These are phyloP conservation scores for Pythium diclinum DNA, from an alignment of 352 stramenopile species.

Conservation along the genomic window DNA sequence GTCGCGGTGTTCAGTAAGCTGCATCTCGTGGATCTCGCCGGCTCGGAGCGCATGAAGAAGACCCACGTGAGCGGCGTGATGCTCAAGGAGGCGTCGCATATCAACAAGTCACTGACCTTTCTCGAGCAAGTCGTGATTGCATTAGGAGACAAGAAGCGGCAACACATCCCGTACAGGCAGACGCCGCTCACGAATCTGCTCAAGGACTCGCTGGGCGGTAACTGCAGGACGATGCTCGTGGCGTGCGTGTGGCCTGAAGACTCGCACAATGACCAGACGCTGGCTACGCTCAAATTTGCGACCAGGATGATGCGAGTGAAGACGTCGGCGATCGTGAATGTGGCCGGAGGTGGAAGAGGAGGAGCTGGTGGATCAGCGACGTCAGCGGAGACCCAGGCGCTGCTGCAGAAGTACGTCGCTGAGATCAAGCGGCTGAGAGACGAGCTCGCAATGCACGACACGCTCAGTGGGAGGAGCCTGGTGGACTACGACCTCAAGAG, in stretches of 20 bases:
- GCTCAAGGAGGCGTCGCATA: conserved; percentile 52
- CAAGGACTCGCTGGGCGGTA: conserved; percentile 83
- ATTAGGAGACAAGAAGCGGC: conserved; percentile 83
- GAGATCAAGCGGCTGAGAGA: conserved; percentile 55
- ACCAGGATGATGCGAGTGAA: conserved; percentile 86
- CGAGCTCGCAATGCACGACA: conserved; percentile 65
- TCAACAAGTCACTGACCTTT: conserved; percentile 73
- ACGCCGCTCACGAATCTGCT: conserved; percentile 93
- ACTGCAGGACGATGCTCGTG: conserved; percentile 81
- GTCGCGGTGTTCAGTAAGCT: conserved; percentile 82
- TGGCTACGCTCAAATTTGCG: conserved; percentile 92
- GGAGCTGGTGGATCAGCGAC: conserved; percentile 16
- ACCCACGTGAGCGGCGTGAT: conserved; percentile 54
- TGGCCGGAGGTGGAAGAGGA: conserved; percentile 20
- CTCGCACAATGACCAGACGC: conserved; percentile 80
- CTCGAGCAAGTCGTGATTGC: conserved; percentile 89
- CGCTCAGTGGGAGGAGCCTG: conserved; percentile 40
- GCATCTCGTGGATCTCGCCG: conserved; percentile 92
- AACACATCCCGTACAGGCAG: conserved; percentile 92
- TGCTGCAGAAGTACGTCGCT: conserved; percentile 32
- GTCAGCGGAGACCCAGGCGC: conserved; percentile 21
- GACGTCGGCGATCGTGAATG: conserved; percentile 69
- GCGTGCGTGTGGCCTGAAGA: conserved; percentile 78
- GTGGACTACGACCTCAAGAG: conserved; percentile 33
- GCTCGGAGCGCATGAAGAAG: conserved; percentile 91